Evolutionary conservation across 2,329 filamentous ascomycete species (phyloP).

Genomic region (Scortechinia acanthostroma): DNA sequence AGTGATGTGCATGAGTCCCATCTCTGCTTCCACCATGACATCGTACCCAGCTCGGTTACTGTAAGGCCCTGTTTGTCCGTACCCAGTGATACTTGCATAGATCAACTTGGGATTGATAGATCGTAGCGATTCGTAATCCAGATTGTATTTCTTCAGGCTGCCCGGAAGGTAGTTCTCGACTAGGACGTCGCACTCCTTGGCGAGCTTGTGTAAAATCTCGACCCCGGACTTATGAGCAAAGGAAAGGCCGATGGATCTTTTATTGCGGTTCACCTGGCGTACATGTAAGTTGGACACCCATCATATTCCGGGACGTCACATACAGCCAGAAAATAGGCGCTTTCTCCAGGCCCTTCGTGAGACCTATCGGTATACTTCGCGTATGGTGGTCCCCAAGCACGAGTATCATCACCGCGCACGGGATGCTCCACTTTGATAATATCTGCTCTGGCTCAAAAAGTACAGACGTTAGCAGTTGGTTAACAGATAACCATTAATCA

Average conservation of each 20-base stretch:
- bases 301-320: conserved; percentile 11
- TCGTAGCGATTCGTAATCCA: conserved; percentile 78
- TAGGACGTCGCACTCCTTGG: conserved; percentile 78
- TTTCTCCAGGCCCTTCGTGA: conserved; percentile 72
- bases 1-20: conserved; percentile 98
- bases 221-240: conserved; percentile 82
- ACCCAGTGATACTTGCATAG: conserved; percentile 94
- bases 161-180: conserved; percentile 96
- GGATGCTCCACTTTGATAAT: conserved; percentile 98
- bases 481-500: conserved; percentile 10
- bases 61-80: conserved; percentile 91
- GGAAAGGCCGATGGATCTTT: conserved; percentile 85
- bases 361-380: conserved; percentile 65
- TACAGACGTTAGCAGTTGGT: conserved; percentile 20
- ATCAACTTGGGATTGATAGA: conserved; percentile 80
- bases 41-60: conserved; percentile 85
- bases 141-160: conserved; percentile 77
- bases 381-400: conserved; percentile 94
- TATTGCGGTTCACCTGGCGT: conserved; percentile 83
- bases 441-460: conserved; percentile 60
- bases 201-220: conserved; percentile 78
- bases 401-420: conserved; percentile 80
- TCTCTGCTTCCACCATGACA: conserved; percentile 98
- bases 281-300: conserved; percentile 2
- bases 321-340: conserved; percentile 89